phyloP scores from a whole-genome alignment of 2,329 filamentous ascomycete genomes.

The Colletotrichum magnum region DNA sequence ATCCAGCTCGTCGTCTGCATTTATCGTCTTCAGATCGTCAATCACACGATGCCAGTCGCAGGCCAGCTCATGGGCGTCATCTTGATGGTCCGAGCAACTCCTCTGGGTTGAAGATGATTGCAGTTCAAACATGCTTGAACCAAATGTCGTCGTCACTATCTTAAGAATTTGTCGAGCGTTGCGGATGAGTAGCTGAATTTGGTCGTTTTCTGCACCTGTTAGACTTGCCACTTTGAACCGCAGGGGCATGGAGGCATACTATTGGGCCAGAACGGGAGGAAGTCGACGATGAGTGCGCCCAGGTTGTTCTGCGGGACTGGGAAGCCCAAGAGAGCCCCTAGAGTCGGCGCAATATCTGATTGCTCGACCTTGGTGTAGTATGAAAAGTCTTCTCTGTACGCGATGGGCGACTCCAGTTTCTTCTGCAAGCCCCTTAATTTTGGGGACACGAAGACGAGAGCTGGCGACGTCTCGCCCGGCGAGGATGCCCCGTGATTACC shows the following conservation, averaged over 20 bases:
- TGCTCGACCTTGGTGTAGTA: constrained; percentile 92
- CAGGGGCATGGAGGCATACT: constrained; percentile 58
- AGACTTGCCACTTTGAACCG: background rate
- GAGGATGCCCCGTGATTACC: constrained; percentile 97
- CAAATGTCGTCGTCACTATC: constrained; percentile 82
- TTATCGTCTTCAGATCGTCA: constrained; percentile 35
- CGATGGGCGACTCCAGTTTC: constrained; percentile 65
- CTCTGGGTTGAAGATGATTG: constrained; percentile 41
- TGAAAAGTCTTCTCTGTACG: constrained; percentile 78
- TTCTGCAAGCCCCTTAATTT: constrained; percentile 75
- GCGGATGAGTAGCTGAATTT: constrained; percentile 77
- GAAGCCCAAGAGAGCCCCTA: constrained; percentile 88
- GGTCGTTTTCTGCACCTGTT: constrained; percentile 60
- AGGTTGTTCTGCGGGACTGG: constrained; percentile 92
- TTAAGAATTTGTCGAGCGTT: constrained; percentile 87
- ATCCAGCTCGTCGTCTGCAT: constrained; percentile 47
- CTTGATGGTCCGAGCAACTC: constrained; percentile 54
- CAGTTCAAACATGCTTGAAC: constrained; percentile 58
- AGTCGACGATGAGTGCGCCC: constrained; percentile 85
- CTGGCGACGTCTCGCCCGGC: constrained; percentile 92
- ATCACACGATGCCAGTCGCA: constrained; percentile 75
- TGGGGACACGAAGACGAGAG: constrained; percentile 90
- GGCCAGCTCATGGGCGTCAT: constrained; percentile 70
- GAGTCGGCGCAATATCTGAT: constrained; percentile 91
- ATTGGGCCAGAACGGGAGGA: constrained; percentile 82